Percentiles rank a stretch among this genome's conserved stretches.
Evolutionary conservation across 2,329 filamentous ascomycete genomes (phyloP).

Genomic region (Parastagonospora nodorum): DNA sequence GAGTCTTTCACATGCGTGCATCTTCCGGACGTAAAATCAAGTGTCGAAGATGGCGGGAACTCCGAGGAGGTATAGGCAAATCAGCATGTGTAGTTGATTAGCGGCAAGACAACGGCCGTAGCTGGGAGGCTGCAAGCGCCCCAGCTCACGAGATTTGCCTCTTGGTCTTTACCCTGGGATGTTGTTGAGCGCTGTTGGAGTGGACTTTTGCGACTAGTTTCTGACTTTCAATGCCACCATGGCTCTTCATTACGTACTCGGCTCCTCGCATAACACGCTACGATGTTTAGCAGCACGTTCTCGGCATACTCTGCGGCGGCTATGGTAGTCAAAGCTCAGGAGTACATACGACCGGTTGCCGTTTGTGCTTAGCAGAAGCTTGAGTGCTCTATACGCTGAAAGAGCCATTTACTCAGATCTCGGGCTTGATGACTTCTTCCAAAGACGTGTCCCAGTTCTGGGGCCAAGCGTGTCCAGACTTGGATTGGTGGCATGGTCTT

Average conservation of each 20-base stretch:
- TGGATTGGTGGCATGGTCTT: conserved; percentile 9
- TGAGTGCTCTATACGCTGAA: background rate
- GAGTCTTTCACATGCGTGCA: background rate
- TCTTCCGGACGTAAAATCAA: background rate
- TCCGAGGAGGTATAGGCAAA: too few relatives aligned
- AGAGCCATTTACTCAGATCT: background rate
- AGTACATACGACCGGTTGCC: conserved; percentile 9
- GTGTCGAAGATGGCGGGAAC: too few relatives aligned
- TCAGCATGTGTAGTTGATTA: too few relatives aligned
- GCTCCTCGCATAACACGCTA: conserved; percentile 20
- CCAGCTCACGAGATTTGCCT: too few relatives aligned
- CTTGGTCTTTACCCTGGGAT: conserved; percentile 11
- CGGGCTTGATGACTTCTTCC: conserved; percentile 9
- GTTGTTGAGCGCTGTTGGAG: conserved; percentile 16
- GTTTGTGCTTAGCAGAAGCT: conserved; percentile 7
- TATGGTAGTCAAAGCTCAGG: conserved; percentile 2
- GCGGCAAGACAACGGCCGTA: too few relatives aligned
- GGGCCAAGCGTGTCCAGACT: background rate
- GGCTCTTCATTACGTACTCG: conserved; percentile 27
- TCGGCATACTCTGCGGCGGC: conserved; percentile 18
- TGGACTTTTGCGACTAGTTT: conserved; percentile 15
- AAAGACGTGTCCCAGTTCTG: background rate
- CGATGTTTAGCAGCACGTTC: conserved; percentile 8
- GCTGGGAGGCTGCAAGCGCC: too few relatives aligned
- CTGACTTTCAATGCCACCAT: conserved; percentile 16